Evolutionary conservation across 148 eudicot species (phyloP).

Genomic region (Salicornia ramosissima): DNA sequence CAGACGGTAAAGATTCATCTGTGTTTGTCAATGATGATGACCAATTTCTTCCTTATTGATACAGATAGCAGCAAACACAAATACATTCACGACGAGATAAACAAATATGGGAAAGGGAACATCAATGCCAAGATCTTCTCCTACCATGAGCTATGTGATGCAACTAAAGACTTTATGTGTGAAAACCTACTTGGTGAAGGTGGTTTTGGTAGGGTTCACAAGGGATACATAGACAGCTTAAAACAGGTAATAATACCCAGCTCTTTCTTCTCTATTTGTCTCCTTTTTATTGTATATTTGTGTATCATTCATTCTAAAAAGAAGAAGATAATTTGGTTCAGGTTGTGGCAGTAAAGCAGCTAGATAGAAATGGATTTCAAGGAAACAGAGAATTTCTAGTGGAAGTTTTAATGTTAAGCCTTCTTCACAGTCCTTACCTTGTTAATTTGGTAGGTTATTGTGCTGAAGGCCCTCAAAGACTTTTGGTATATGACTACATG

Average conservation of each 20-base stretch:
- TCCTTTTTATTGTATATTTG: too few species aligned
- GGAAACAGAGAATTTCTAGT: conserved; percentile 79
- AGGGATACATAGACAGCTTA: conserved; percentile 41
- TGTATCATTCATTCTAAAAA: too few species aligned
- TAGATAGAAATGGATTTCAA: conserved; percentile 77
- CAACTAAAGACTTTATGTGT: conserved; percentile 55
- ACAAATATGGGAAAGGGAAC: conserved; percentile 64
- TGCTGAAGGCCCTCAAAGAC: conserved; percentile 62
- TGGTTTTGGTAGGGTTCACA: conserved; percentile 95
- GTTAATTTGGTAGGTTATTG: conserved; percentile 78
- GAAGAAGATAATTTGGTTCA: too few species aligned
- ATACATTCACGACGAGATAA: conserved; percentile 68
- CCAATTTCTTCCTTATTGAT: background rate
- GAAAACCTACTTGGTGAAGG: conserved; percentile 75
- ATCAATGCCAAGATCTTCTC: conserved; percentile 49
- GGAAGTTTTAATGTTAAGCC: conserved; percentile 73
- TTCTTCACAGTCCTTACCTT: conserved; percentile 61
- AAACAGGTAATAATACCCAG: conserved; percentile 46
- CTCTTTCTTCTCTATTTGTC: background rate
- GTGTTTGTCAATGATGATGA: background rate
- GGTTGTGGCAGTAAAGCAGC: conserved; percentile 82
- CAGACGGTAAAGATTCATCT: background rate
- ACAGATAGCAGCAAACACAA: conserved; percentile 78
- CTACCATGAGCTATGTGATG: conserved; percentile 46
- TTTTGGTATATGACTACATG: conserved; percentile 80